Percentiles rank a stretch among this genome's conserved stretches.
Evolutionary conservation across 768 basidiomycete species (phyloP).

Genomic region (Tubosaeta brunneosetosa): DNA sequence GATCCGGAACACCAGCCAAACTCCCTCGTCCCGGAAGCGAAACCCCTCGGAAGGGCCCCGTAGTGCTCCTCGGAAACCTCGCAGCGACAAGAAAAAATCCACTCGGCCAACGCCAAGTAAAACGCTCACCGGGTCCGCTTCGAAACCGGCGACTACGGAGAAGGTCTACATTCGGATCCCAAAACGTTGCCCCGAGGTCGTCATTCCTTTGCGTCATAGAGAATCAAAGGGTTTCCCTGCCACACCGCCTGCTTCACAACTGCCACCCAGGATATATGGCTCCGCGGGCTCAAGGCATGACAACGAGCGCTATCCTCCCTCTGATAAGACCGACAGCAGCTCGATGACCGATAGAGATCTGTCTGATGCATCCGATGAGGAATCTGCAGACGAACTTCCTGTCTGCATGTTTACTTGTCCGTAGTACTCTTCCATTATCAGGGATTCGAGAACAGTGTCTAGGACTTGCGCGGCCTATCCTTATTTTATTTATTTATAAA

Average conservation of each 20-base stretch:
- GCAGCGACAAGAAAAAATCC: constrained; percentile 14
- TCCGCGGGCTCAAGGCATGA: constrained; percentile 16
- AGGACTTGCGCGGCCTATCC: constrained; percentile 19
- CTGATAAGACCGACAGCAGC: constrained; percentile 20
- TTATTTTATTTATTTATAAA: constrained; percentile 32
- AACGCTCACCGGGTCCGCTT: constrained; percentile 10
- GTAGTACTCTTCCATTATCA: background rate
- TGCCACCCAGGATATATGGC: constrained; percentile 18
- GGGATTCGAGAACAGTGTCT: constrained; percentile 8
- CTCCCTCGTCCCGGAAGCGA: constrained; percentile 16
- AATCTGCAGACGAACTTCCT: constrained; percentile 26
- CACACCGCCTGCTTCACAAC: constrained; percentile 21
- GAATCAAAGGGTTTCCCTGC: constrained; percentile 11
- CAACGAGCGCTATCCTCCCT: constrained; percentile 19
- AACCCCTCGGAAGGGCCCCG: constrained; percentile 22
- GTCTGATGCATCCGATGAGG: constrained; percentile 25
- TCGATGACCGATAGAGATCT: constrained; percentile 19
- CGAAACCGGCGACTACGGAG: constrained; percentile 19
- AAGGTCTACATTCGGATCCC: constrained; percentile 27
- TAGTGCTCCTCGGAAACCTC: constrained; percentile 31
- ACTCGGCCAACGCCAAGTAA: constrained; percentile 15
- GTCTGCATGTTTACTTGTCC: background rate
- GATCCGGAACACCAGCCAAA: constrained; percentile 9
- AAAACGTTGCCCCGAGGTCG: constrained; percentile 16
- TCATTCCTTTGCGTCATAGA: constrained; percentile 14